Conservation (phyloP, 495 filamentous ascomycete genomes). For the Neurospora sp. region DNA sequence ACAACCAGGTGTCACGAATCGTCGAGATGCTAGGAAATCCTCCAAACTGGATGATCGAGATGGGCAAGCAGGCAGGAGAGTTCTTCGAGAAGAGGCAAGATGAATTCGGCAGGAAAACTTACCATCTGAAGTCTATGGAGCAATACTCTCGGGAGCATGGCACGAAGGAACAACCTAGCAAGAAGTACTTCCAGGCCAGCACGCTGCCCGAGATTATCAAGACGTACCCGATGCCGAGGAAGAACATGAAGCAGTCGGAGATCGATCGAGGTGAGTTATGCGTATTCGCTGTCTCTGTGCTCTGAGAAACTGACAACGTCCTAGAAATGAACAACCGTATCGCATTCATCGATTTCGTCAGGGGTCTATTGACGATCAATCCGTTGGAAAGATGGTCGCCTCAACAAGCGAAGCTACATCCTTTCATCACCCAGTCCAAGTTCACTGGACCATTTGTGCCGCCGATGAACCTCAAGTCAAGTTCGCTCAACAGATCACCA, state of each 20-base stretch:
- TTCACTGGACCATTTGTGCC: constrained; percentile 92
- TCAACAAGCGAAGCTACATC: constrained; percentile 93
- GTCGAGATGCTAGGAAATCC: constrained; percentile 97
- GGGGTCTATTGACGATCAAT: constrained; percentile 87
- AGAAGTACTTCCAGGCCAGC: constrained; percentile 95
- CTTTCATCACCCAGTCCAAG: constrained; percentile 98
- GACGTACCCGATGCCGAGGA: constrained; percentile 93
- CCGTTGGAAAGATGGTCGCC: constrained; percentile 97
- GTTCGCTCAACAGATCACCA: constrained; percentile 70
- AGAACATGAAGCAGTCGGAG: constrained; percentile 98
- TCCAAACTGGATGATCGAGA: constrained; percentile 98
- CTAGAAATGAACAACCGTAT: constrained; percentile 95
- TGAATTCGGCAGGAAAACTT: constrained; percentile 83
- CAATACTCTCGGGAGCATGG: constrained; percentile 91
- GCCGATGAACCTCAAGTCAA: constrained; percentile 91
- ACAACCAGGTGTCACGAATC: constrained; percentile 95
- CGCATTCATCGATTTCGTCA: constrained; percentile 99
- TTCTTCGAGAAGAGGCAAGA: constrained; percentile 92
- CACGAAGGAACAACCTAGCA: constrained; percentile 97
- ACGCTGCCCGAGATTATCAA: constrained; percentile 95
- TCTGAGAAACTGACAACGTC: background rate
- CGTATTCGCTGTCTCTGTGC: background rate
- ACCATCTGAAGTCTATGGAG: constrained; percentile 93
- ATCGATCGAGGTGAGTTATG: constrained; percentile 78
- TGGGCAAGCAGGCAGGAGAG: constrained; percentile 94